Conservation (phyloP, 2,329 filamentous ascomycete species). For the Elsinoe batatas region DNA sequence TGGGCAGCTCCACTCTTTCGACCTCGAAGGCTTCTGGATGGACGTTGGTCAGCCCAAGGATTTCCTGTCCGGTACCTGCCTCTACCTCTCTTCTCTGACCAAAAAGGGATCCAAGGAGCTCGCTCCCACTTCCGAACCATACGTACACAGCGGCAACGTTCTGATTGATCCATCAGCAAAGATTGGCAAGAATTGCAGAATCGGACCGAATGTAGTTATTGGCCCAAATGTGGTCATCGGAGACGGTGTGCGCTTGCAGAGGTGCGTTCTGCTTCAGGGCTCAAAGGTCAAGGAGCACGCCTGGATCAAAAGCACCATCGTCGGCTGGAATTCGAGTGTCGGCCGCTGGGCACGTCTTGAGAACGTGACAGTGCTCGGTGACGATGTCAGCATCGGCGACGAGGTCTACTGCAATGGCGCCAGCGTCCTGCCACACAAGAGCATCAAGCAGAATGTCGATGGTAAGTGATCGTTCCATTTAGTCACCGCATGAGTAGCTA, state of each 20-base stretch:
- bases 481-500: slow-evolving; percentile 14
- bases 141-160: slow-evolving; percentile 87
- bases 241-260: slow-evolving; percentile 87
- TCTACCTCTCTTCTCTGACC: slow-evolving; percentile 85
- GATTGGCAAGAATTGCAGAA: slow-evolving; percentile 97
- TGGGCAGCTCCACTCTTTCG: slow-evolving; percentile 86
- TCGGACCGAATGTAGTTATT: slow-evolving; percentile 93
- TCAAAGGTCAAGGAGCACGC: slow-evolving; percentile 98
- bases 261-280: slow-evolving; percentile 78
- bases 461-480: slow-evolving; percentile 36
- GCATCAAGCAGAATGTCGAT: slow-evolving; percentile 96
- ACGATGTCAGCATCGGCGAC: slow-evolving; percentile 95
- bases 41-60: slow-evolving; percentile 98
- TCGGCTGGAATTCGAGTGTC: slow-evolving; percentile 95
- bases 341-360: slow-evolving; percentile 93
- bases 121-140: slow-evolving; percentile 61
- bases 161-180: slow-evolving; percentile 88
- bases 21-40: slow-evolving; percentile 98
- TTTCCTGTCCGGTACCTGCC: slow-evolving; percentile 89
- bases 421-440: slow-evolving; percentile 93
- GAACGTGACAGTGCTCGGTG: slow-evolving; percentile 95
- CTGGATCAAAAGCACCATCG: slow-evolving; percentile 97
- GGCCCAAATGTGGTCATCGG: slow-evolving; percentile 86
- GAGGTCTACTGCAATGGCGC: slow-evolving; percentile 94
- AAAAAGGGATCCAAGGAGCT: slow-evolving; percentile 86